Conservation (phyloP, 2,329 filamentous ascomycete species). For the Colletotrichum lentis region DNA sequence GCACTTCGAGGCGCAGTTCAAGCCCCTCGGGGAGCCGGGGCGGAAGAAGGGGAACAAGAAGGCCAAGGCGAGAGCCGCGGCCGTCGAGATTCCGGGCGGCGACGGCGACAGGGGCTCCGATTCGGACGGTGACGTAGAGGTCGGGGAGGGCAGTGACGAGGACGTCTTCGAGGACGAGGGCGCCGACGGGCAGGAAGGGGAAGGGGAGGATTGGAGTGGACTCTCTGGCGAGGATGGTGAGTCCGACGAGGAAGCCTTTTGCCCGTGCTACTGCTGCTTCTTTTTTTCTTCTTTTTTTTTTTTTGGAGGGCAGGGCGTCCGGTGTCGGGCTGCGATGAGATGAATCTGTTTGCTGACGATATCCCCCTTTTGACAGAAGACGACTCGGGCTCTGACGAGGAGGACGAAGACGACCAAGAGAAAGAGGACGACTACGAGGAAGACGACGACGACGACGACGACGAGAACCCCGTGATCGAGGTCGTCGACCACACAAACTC, state of each 20-base stretch:
- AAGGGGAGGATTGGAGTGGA: constrained; percentile 68
- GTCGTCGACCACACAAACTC: constrained; percentile 67
- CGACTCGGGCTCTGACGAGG: constrained; percentile 40
- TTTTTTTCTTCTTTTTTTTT: background rate
- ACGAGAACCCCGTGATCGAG: constrained; percentile 55
- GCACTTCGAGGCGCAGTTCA: constrained; percentile 89
- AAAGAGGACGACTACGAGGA: constrained; percentile 2
- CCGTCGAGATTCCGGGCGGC: constrained; percentile 40
- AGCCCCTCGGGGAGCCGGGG: constrained; percentile 64
- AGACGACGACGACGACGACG: no score
- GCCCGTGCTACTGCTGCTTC: no score
- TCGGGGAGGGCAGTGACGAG: constrained; percentile 49
- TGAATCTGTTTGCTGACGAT: background rate
- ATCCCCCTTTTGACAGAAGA: constrained; percentile 6
- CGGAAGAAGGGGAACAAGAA: constrained; percentile 33
- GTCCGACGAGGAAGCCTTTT: constrained; percentile 1
- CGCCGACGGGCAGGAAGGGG: constrained; percentile 46
- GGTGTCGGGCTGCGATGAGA: background rate
- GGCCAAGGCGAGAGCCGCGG: constrained; percentile 21
- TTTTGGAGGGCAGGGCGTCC: background rate
- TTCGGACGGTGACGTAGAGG: constrained; percentile 38
- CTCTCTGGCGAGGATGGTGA: constrained; percentile 60
- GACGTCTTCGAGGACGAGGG: constrained; percentile 39
- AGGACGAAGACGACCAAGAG: background rate
- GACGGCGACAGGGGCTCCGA: constrained; percentile 40